phyloP scores from a whole-genome alignment of 768 basidiomycete species.

The Russula vinacea region DNA sequence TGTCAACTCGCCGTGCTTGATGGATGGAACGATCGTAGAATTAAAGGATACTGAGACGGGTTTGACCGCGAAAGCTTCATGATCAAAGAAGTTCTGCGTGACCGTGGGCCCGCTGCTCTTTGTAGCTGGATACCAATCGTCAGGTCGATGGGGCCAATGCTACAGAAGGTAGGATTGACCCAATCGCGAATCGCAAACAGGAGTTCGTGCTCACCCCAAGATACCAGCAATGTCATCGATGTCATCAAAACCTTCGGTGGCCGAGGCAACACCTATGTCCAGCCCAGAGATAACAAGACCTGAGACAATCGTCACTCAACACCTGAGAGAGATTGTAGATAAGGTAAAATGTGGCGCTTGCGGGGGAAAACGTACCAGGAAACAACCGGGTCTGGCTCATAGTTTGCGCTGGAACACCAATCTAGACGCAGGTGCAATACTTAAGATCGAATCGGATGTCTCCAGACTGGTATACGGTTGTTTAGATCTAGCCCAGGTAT shows the following conservation, averaged over 20 bases:
- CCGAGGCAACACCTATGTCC: constrained; percentile 48
- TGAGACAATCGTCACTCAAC: no score
- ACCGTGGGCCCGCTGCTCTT: constrained; percentile 48
- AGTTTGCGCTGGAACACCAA: neutral
- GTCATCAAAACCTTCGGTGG: constrained; percentile 42
- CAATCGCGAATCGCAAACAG: neutral
- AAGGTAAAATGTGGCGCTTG: no score
- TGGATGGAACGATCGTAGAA: constrained; percentile 31
- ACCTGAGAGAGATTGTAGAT: no score
- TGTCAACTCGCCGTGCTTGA: constrained; percentile 39
- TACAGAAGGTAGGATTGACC: constrained; percentile 30
- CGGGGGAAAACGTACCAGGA: no score
- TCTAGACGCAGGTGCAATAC: constrained; percentile 27
- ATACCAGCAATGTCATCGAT: constrained; percentile 60
- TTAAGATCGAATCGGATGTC: constrained; percentile 57
- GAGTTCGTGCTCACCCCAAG: constrained; percentile 46
- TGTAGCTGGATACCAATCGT: constrained; percentile 39
- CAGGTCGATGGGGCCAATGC: constrained; percentile 58
- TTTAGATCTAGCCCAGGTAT: no score
- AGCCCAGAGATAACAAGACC: no score
- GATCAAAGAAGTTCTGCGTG: constrained; percentile 40
- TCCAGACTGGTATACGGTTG: no score
- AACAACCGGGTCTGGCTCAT: constrained; percentile 38
- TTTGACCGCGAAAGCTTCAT: constrained; percentile 33
- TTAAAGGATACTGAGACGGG: constrained; percentile 37